These are phyloP conservation scores for Trametes gibbosa DNA, from an alignment of 768 basidiomycete species.

Conservation along the genomic window DNA sequence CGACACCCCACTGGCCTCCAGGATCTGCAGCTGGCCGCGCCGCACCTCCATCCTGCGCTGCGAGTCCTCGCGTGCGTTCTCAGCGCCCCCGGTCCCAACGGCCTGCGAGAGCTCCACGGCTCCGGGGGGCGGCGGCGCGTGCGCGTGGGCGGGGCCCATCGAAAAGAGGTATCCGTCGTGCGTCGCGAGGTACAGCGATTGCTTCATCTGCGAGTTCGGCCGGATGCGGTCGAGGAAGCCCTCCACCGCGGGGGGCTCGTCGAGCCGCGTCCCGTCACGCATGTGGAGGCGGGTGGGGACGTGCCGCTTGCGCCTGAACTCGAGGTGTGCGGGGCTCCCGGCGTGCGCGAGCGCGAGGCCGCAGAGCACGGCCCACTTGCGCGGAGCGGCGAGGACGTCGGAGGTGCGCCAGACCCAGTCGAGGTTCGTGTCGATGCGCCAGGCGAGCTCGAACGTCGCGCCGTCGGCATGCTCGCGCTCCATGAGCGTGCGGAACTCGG, in stretches of 20 bases:
- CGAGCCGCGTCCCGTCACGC: conserved; percentile 46
- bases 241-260: conserved; percentile 81
- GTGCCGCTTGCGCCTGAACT: conserved; percentile 76
- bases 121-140: conserved; percentile 72
- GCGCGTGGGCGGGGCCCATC: conserved; percentile 46
- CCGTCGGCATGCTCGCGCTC: conserved; percentile 53
- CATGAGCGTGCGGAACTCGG: conserved; percentile 62
- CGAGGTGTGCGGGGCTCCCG: conserved; percentile 51
- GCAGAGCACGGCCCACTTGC: conserved; percentile 73
- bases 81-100: conserved; percentile 22
- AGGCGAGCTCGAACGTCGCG: conserved; percentile 66
- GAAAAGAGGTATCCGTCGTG: conserved; percentile 76
- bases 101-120: conserved; percentile 30
- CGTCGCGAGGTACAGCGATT: conserved; percentile 64
- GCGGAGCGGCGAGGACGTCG: conserved; percentile 56
- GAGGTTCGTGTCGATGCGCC: conserved; percentile 68
- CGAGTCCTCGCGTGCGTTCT: conserved; percentile 28
- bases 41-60: conserved; percentile 53
- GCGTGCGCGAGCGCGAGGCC: conserved; percentile 76
- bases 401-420: conserved; percentile 87
- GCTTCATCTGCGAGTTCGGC: conserved; percentile 53
- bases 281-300: conserved; percentile 44
- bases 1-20: conserved; percentile 61
- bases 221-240: conserved; percentile 79
- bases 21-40: conserved; percentile 63